Base-by-base conservation (phyloP, 805 yeast genomes). In the Komagataella ulmi region DNA sequence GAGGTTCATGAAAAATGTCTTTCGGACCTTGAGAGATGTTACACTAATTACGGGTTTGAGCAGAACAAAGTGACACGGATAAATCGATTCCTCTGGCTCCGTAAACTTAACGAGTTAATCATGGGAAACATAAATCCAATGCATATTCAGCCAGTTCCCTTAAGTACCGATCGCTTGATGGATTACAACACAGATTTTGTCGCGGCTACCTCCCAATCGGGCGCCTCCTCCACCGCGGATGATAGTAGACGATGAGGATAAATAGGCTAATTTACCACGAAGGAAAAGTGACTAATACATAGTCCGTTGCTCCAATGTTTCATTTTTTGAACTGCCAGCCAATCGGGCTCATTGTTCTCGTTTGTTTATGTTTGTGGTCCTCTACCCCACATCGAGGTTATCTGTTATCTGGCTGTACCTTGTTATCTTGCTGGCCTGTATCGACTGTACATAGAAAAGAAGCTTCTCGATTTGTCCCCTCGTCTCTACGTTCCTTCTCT, bases 31-130 rank as follows among this genome's bases (percentile, higher is more conserved):
- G 58, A 58, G 7, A 64, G 65, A 30, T 76, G 80, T 0, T 72
- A 73, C 52, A 56, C 65, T 17, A 81, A 80, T 59, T 79, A 70
- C 58, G 83, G 83, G 2, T 60, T 73, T 45, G 85, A 79, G 30
- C 64, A 59, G 6, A 69, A 73, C 18, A 74, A 75, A 54, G 62
- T 74, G 49, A 74, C 78, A 2, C 67, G 86, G 44, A 70, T 81
- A 23, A 67, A 72, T 53, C 67, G 88, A 54, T 81, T 81, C 58
- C 56, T 81, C 52, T 77, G 81, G 81, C 77, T 76, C 58, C 67
- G 81, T 57, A 57, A 63, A 47, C 53, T 68, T 10, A 53, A 62
- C 17, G 56, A 56, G 60, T 44, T 66, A 23, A 53, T 66, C 51
- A 53, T 51, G 23, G 49, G 40, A 10, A 30, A 30, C 40, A 30